Evolutionary conservation across 148 eudicot species (phyloP).

Genomic region (Diospyros lotus): DNA sequence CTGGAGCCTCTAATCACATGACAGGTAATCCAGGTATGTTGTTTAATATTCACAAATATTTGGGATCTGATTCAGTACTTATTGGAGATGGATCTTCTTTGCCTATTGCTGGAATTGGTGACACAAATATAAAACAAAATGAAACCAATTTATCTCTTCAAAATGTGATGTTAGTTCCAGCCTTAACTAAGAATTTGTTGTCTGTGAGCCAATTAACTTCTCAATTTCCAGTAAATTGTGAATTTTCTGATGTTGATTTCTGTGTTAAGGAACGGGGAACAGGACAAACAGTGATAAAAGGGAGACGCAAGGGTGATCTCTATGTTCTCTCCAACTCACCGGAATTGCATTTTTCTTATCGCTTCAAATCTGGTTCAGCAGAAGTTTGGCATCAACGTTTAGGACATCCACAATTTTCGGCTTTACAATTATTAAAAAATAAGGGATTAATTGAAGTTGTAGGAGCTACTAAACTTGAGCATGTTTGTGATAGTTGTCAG

Average conservation of each 20-base stretch:
- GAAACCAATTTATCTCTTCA: neutral
- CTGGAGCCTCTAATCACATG: neutral
- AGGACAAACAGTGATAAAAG: neutral
- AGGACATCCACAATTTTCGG: neutral
- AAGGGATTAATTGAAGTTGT: neutral
- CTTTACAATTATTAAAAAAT: neutral
- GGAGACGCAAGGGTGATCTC: neutral
- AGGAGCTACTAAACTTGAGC: neutral
- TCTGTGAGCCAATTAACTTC: neutral
- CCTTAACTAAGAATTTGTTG: neutral
- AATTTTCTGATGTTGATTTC: constrained; percentile 3
- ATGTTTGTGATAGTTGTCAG: constrained; percentile 5
- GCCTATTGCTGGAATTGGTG: neutral
- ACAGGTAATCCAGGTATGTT: neutral
- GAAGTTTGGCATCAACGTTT: neutral
- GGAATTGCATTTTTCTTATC: neutral
- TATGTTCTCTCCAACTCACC: neutral
- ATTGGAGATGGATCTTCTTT: constrained; percentile 1
- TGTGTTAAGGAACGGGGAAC: constrained; percentile 9
- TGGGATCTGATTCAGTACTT: neutral
- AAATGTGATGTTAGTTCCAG: neutral
- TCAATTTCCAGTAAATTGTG: constrained; percentile 1
- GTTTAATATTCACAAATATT: neutral
- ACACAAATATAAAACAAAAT: neutral
- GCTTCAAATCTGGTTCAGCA: neutral